Conservation (phyloP, 2,329 filamentous ascomycete genomes). For the Microdochium trichocladiopsis region DNA sequence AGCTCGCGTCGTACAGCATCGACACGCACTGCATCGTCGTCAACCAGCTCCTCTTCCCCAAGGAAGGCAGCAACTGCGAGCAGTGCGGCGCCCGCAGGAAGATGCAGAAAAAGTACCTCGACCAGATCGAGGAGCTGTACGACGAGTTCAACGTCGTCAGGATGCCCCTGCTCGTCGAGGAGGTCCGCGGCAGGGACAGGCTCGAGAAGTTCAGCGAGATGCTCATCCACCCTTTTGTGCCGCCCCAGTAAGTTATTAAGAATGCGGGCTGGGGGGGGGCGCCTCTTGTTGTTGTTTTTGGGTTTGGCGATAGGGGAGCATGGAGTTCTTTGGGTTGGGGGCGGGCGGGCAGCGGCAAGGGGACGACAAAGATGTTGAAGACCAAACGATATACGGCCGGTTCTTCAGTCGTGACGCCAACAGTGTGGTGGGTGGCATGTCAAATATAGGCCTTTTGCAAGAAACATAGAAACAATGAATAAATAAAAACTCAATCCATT, state of each 20-base stretch:
- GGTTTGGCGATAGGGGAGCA: not conserved
- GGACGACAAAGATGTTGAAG: no score
- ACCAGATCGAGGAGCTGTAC: slow-evolving; percentile 97
- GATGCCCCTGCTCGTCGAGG: slow-evolving; percentile 93
- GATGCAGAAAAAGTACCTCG: slow-evolving; percentile 99
- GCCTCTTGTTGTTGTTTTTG: no score
- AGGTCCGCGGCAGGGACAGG: slow-evolving; percentile 91
- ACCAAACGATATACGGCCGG: no score
- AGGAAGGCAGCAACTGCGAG: slow-evolving; percentile 76
- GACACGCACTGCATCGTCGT: slow-evolving; percentile 97
- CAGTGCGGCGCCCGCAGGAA: slow-evolving; percentile 92
- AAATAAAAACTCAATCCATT: no score
- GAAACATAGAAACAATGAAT: no score
- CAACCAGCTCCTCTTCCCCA: slow-evolving; percentile 94
- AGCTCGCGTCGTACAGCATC: slow-evolving; percentile 86
- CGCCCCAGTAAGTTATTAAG: slow-evolving; percentile 38
- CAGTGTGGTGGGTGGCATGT: no score
- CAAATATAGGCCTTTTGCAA: no score
- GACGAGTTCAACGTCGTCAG: slow-evolving; percentile 99
- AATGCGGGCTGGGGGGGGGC: not conserved
- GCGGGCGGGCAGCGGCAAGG: no score
- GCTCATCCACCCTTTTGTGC: slow-evolving; percentile 69
- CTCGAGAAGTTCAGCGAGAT: slow-evolving; percentile 86
- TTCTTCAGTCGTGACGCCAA: no score
- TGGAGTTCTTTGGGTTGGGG: no score